Conservation (phyloP, 2,329 filamentous ascomycete species). For the Talaromyces sp. region DNA sequence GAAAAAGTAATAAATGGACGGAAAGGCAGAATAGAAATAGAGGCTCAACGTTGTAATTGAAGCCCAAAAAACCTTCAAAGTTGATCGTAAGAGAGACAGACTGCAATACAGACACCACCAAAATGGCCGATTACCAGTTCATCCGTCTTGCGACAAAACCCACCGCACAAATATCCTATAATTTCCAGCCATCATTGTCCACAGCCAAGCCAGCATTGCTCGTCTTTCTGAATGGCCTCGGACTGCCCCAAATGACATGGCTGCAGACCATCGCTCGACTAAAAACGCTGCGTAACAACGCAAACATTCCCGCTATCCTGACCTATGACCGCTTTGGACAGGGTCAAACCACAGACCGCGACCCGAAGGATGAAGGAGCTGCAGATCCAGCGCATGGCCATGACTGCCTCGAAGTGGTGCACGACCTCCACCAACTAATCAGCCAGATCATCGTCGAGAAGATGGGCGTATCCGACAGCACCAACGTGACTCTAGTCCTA, state of each 20-base stretch:
- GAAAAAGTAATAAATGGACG: neutral
- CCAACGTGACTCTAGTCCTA: slow-evolving; percentile 42
- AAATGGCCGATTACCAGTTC: slow-evolving; percentile 21
- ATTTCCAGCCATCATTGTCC: slow-evolving; percentile 17
- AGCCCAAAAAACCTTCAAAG: neutral
- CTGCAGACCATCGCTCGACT: slow-evolving; percentile 30
- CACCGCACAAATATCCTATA: slow-evolving; percentile 21
- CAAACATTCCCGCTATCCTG: slow-evolving; percentile 44
- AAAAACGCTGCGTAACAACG: slow-evolving; percentile 18
- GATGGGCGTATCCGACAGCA: slow-evolving; percentile 21
- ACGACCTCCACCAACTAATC: slow-evolving; percentile 47
- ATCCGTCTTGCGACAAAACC: slow-evolving; percentile 23
- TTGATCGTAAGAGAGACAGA: neutral
- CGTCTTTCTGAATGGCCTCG: slow-evolving; percentile 46
- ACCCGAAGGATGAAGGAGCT: slow-evolving; percentile 37
- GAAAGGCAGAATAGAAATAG: neutral
- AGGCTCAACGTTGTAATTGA: neutral
- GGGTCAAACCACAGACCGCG: slow-evolving; percentile 48
- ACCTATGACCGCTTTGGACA: slow-evolving; percentile 60
- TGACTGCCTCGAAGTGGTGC: slow-evolving; percentile 44
- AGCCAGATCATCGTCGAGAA: slow-evolving; percentile 37
- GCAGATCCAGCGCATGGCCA: slow-evolving; percentile 46
- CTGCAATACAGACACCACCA: neutral
- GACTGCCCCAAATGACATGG: slow-evolving; percentile 42
- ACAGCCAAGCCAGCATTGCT: slow-evolving; percentile 28